Evolutionary conservation across 2,329 filamentous ascomycete genomes (phyloP).

Genomic region (Didymella pomorum): DNA sequence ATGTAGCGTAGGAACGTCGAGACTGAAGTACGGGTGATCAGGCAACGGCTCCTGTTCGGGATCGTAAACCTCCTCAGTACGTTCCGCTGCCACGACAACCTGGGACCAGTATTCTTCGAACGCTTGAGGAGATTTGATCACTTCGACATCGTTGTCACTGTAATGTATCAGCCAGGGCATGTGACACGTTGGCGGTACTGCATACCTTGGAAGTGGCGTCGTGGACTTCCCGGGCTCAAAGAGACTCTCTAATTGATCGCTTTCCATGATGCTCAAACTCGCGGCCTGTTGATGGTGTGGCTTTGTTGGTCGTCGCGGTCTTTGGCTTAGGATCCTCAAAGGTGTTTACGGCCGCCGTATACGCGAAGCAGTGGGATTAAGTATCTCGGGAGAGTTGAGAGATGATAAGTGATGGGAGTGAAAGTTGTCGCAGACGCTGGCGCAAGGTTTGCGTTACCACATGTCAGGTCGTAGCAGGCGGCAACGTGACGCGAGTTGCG

Average conservation of each 20-base stretch:
- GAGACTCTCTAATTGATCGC: not conserved
- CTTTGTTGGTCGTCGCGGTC: not conserved
- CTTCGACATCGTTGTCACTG: not conserved
- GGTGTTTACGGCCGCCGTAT: not conserved
- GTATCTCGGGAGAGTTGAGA: too few relatives aligned
- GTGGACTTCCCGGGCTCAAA: constrained; percentile 10
- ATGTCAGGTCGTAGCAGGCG: constrained; percentile 2
- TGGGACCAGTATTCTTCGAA: not conserved
- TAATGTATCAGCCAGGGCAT: too few relatives aligned
- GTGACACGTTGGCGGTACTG: too few relatives aligned
- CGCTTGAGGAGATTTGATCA: not conserved
- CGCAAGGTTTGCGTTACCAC: not conserved
- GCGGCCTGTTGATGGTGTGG: not conserved
- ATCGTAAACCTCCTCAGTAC: not conserved
- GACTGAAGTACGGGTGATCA: constrained; percentile 9
- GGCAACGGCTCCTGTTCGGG: constrained; percentile 5
- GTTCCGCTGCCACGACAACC: not conserved
- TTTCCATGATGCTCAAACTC: not conserved
- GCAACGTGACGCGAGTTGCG: not conserved
- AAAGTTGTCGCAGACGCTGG: not conserved
- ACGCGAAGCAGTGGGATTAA: not conserved
- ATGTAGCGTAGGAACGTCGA: constrained; percentile 4
- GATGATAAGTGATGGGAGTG: not conserved
- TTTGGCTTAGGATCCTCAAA: not conserved
- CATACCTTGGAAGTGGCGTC: not conserved